A percentile compares a stretch with the other conserved stretches of the same genome.
Evolutionary conservation across 2,329 filamentous ascomycete species (phyloP).

Genomic region (Zasmidium angulare): DNA sequence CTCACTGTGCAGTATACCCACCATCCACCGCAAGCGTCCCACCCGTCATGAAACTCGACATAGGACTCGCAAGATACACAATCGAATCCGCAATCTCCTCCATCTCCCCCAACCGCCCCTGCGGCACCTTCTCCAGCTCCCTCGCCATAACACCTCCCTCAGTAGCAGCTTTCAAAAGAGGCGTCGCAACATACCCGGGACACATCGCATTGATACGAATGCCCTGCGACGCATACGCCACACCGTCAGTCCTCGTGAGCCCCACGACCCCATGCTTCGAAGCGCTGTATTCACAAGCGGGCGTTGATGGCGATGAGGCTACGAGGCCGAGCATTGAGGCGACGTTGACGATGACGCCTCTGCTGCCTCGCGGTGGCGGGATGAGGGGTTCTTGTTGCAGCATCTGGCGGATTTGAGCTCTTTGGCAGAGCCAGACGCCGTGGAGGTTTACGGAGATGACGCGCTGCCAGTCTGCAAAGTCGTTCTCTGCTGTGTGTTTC

Average conservation of each 20-base stretch:
- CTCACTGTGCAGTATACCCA: constrained; percentile 17
- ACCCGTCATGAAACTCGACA: constrained; percentile 31
- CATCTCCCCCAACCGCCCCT: constrained; percentile 55
- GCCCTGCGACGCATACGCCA: constrained; percentile 50
- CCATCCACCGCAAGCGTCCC: constrained; percentile 20
- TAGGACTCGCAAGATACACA: constrained; percentile 31
- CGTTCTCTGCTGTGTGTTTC: constrained; percentile 46
- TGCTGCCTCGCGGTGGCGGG: constrained; percentile 10
- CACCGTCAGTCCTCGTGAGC: constrained; percentile 56
- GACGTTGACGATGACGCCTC: constrained; percentile 57
- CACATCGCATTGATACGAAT: constrained; percentile 64
- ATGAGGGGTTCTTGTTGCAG: constrained; percentile 41
- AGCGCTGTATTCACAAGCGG: constrained; percentile 51
- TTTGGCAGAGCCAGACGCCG: constrained; percentile 59
- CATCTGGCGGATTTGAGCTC: constrained; percentile 55
- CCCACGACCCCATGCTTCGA: constrained; percentile 58
- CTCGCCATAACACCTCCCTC: constrained; percentile 18
- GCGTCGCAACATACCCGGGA: constrained; percentile 40
- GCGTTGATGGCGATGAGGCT: constrained; percentile 37
- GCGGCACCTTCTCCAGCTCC: constrained; percentile 54
- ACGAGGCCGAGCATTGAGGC: constrained; percentile 54
- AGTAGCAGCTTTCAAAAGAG: constrained; percentile 8
- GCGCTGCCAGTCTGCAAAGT: constrained; percentile 50
- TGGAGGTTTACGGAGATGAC: constrained; percentile 56
- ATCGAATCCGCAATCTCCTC: constrained; percentile 61